Base-by-base conservation (phyloP, 805 yeast species). In the Komagataella ulmi region DNA sequence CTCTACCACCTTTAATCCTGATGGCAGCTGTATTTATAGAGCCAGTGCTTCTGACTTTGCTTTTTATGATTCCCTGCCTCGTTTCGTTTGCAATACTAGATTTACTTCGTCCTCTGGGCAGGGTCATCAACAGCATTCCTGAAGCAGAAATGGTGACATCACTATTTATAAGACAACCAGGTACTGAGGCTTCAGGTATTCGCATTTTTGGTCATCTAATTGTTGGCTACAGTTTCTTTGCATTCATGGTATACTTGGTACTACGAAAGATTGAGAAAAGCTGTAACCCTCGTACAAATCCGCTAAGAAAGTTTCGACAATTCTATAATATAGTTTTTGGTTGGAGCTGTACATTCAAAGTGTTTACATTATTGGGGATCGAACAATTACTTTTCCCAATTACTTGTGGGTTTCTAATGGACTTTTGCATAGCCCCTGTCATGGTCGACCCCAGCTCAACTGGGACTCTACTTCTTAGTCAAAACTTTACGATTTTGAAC, bases 301-400 rank as follows among this genome's bases (percentile, higher is more conserved):
- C 80, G 2, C 57, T 65, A 47, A 83, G 85, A 0, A 64, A 67
- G 1, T 67, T 75, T 50, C 73, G 93, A 55, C 64, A 68, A 8
- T 50, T 77, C 2, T 84, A 78, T 59, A 72, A 74, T 50, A 56
- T 74, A 1, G 60, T 83, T 24, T 77, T 81, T 59, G 83, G 80
- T 53, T 55, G 80, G 7, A 66, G 73, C 18, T 74, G 83, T 40
- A 81, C 95, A 2, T 59, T 81, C 21, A 91, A 90, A 62, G 95
- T 91, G 12, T 78, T 87, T 53, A 59, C 77, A 10, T 75, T 93
- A 23, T 85, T 90, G 60, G 75, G 82, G 4, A 75, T 88, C 49
- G 99, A 93, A 62, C 74, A 89, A 50, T 73, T 85, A n/a, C 70
- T 83, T 6, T 91, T 93, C 69, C 99, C 99, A 1, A 72, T 85